Conservation (phyloP, 164 flowering plant genomes). For the Umbilicus rupestris region DNA sequence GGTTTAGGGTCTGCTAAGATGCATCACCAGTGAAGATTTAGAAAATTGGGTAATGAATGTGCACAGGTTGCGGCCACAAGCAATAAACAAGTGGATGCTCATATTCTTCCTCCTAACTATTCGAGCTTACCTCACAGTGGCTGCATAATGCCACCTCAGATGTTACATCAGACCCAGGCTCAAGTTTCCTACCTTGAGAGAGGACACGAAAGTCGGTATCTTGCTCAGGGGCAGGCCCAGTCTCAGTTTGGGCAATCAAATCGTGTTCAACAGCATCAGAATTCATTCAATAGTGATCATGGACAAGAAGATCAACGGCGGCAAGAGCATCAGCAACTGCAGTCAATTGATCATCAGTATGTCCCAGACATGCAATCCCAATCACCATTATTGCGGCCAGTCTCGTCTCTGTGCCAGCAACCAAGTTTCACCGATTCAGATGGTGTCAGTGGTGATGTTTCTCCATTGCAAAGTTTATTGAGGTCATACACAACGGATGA, state of each 20-base stretch:
- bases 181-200: constrained; percentile 40
- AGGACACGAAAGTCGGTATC: constrained; percentile 41
- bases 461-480: constrained; percentile 62
- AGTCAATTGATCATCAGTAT: constrained; percentile 36
- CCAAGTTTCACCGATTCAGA: constrained; percentile 50
- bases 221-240: not conserved
- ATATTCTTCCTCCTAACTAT: constrained; percentile 23
- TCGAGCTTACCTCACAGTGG: constrained; percentile 31
- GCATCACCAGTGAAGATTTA: no score
- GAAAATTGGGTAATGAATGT: not conserved
- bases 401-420: constrained; percentile 51
- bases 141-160: constrained; percentile 45
- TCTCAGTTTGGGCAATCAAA: constrained; percentile 12
- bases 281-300: constrained; percentile 17
- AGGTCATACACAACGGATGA: constrained; percentile 63
- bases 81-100: constrained; percentile 23
- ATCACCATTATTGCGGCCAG: constrained; percentile 38
- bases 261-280: constrained; percentile 22
- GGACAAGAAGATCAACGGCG: constrained; percentile 15
- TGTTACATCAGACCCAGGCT: constrained; percentile 53
- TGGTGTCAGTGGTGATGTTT: constrained; percentile 32
- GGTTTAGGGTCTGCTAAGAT: no score
- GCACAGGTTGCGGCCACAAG: constrained; percentile 24
- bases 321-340: constrained; percentile 24
- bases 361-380: constrained; percentile 43